Base-by-base conservation (phyloP, 2,329 filamentous ascomycete genomes). In the Xylaria sp. region DNA sequence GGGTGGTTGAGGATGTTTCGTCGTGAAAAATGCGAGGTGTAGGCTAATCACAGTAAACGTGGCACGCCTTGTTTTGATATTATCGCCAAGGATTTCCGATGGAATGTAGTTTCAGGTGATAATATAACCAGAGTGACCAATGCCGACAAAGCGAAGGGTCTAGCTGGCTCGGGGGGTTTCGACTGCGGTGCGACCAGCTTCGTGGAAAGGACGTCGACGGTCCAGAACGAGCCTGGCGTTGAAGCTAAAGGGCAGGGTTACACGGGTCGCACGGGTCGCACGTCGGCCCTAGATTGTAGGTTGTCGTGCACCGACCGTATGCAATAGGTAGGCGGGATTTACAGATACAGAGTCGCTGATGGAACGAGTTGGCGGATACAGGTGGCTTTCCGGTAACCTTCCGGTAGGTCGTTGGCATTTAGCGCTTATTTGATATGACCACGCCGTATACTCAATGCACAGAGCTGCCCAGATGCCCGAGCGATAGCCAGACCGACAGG, bases 81-180 rank as follows among this genome's bases (percentile, higher is more conserved):
- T 53, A 56, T 44, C n/a, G 57, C 44, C 54, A 33, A 59, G 42
- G 53, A 50, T 50, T 66, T 62, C 42, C 61, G 59, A 31, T 73
- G 73, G 72, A 72, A 75, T 75, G 73, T 53, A 69, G 72, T 71
- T 66, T 72, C 69, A 70, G 65, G 68, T 63, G 68, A 61, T 38
- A 66, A 65, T 62, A 60, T 57, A 42, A 49, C 51, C 45, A 45
- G 38, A 65, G 42, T 36, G 22, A 42, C 38, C 9, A 47, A 53
- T 22, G 44, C 54, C 31, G 33, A 45, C 44, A 39, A 57, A 39
- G 33, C 47, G 36, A 57, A 53, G 13, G 42, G 65, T 66, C 65
- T 33, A 36, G 15, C 53, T 65, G 64, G 69, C 67, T 66, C 64
- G 49, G 66, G 54, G 60, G 60, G 49, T 67, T 68, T 49, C 58